Base-by-base conservation (phyloP, 2,329 filamentous ascomycete genomes). In the Penicillium sp. region DNA sequence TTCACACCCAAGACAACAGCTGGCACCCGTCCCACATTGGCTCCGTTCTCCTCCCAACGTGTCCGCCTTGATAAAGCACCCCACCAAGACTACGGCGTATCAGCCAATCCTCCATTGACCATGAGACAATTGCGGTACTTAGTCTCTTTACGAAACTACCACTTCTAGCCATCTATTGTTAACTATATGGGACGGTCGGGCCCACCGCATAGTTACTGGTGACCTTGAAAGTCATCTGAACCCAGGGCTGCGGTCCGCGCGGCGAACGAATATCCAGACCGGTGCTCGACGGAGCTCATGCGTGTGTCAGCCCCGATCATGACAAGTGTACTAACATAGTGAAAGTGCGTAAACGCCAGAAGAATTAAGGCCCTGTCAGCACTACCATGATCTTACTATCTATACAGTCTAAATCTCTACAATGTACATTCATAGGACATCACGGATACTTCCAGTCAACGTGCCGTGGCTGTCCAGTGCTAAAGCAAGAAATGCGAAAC, bases 41-140 rank as follows among this genome's bases (percentile, higher is more conserved):
- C 47, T 46, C 54, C 54, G 53, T 53, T 45, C 44, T 55, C 19
- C 44, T 55, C 19, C 41, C 51, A 56, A 54, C 54, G 54, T 57
- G 54, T 55, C 22, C 22, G 22, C 51, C 38, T 43, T 44, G 40
- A 34, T 49, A 28, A 36, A 41, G 25, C 41, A 38, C 43, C 41
- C 53, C 53, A 53, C 52, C 28, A 25, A 49, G 34, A 43, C 38
- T 25, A 29, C 28, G 22, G 22, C 8, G 22, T 25, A 25, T 25
- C 22, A 25, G 22, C 22, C 22, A 25, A 25, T 25, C 22, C 22
- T 25, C 22, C 22, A 25, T 8, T 31, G 27, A 30, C 25, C 27
- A 41, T 41, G 45, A 41, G 45, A 36, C 30, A 41, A 41, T 41
- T 19, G 13, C 13, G 16, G 27, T 29, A n/a, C n/a, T n/a, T n/a